Conservation (phyloP, 2,329 filamentous ascomycete species). For the Phaeosphaeriaceae sp. region DNA sequence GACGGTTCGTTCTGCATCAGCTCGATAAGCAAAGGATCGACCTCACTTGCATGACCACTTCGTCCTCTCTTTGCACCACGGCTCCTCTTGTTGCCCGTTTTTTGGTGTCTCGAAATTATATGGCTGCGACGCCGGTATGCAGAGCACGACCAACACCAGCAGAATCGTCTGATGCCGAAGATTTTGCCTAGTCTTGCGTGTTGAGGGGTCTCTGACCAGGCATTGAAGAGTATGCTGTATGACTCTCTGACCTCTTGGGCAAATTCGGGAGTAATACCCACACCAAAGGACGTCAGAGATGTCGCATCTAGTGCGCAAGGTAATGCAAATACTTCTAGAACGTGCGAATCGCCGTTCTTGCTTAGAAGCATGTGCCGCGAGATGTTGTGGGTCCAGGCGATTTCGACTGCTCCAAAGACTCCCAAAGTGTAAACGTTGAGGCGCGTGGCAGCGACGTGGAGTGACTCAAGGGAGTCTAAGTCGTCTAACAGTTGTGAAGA, state of each 20-base stretch:
- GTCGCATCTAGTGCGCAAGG: constrained; percentile 24
- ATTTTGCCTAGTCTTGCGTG: constrained; percentile 9
- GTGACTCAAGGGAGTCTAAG: constrained; percentile 21
- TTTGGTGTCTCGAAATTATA: constrained; percentile 11
- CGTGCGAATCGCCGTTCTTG: constrained; percentile 14
- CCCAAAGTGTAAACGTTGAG: constrained; percentile 29
- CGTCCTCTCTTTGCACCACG: not conserved
- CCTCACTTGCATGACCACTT: constrained; percentile 8
- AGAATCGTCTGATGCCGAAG: constrained; percentile 13
- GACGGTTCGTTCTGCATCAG: constrained; percentile 16
- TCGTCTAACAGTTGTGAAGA: constrained; percentile 9
- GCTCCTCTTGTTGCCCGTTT: not conserved
- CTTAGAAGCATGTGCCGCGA: constrained; percentile 28
- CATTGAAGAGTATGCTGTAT: constrained; percentile 25
- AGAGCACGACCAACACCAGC: constrained; percentile 30
- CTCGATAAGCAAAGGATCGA: constrained; percentile 18
- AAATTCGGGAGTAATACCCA: constrained; percentile 16
- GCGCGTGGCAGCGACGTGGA: constrained; percentile 17
- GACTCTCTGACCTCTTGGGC: constrained; percentile 22
- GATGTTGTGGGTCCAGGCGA: constrained; percentile 28
- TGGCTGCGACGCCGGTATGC: constrained; percentile 16
- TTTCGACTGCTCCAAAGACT: constrained; percentile 20
- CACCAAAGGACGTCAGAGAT: constrained; percentile 6
- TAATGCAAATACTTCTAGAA: constrained; percentile 24
- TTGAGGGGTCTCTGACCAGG: constrained; percentile 12